These are phyloP conservation scores for Candida anutae DNA, from an alignment of 1,139 yeast species.

Conservation along the genomic window DNA sequence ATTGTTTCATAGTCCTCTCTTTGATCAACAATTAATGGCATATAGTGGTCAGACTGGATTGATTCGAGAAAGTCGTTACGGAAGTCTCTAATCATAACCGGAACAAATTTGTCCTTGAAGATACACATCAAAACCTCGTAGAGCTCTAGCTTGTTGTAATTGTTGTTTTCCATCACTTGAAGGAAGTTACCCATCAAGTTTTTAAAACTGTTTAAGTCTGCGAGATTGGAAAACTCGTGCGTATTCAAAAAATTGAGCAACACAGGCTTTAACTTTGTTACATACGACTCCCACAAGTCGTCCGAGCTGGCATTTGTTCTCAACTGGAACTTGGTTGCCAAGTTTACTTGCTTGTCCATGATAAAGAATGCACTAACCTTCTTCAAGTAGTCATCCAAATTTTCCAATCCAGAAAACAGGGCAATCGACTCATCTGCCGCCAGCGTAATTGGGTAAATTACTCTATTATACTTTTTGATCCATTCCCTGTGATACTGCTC, in stretches of 20 bases:
- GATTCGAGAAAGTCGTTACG: conserved; percentile 52
- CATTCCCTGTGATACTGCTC: conserved; percentile 66
- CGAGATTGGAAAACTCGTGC: conserved; percentile 16
- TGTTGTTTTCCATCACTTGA: conserved; percentile 70
- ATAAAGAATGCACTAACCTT: conserved; percentile 72
- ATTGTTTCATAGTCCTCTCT: conserved; percentile 54
- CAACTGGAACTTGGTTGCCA: conserved; percentile 48
- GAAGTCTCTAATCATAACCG: conserved; percentile 49
- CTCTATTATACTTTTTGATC: conserved; percentile 60
- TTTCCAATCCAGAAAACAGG: conserved; percentile 15
- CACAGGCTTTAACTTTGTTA: conserved; percentile 52
- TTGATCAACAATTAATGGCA: conserved; percentile 71
- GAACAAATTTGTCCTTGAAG: conserved; percentile 54
- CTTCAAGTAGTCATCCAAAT: conserved; percentile 49
- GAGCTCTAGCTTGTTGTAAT: conserved; percentile 52
- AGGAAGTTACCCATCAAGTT: conserved; percentile 63
- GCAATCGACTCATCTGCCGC: conserved; percentile 14
- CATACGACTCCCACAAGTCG: conserved; percentile 72
- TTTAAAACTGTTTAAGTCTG: conserved; percentile 33
- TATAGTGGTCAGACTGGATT: conserved; percentile 76
- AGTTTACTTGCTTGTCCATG: conserved; percentile 60
- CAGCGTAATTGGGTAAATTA: conserved; percentile 57
- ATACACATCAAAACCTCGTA: conserved; percentile 55
- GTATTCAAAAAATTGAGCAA: conserved; percentile 28
- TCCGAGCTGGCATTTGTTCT: conserved; percentile 52